Base-by-base conservation (phyloP, 768 basidiomycete genomes). In the Phlegmacium glaucopus region DNA sequence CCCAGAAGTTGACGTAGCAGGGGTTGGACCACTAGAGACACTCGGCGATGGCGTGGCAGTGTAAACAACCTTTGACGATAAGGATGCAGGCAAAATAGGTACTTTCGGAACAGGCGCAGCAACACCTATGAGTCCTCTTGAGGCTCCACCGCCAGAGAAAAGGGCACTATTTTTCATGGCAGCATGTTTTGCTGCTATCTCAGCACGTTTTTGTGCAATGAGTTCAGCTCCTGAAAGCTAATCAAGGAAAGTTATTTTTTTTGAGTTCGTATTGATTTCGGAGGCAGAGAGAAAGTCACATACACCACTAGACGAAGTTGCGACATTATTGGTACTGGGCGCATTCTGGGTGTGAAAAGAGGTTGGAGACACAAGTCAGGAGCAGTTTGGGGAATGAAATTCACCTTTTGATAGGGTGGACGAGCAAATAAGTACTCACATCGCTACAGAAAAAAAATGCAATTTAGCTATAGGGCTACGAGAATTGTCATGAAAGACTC, bases 111-210 rank as follows among this genome's bases (percentile, higher is more conserved):
- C 61, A 2, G 76, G 70, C 1, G 72, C 72, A 38, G 74, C 70
- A 42, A 78, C 65, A 15, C 61, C 26, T 61, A 28, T 58, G 54
- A 18, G 44, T 47, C 15, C 49, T 34, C 11, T 46, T 30, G 41
- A 10, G 37, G 43, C 35, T 16, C 65, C 55, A 9, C 60, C 58
- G 43, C 54, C 52, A 3, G 66, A 65, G 1, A 68, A 63, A 16
- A 64, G 64, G 38, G 47, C 53, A 34, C 51, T 59, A 48, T 65
- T 73, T 62, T 77, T 80, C 77, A 90, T 85, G 2, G 83, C 82
- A 2, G 91, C 91, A 17, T 90, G 74, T 63, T 91, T 93, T 12
- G 92, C 91, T 9, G 86, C 77, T 51, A 94, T 84, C 65, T 92
- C 87, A 6, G 90, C 88, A 32, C 84, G 77, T 66, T 89, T 90